Conservation (phyloP, 768 basidiomycete species). For the Gloeostereum incarnatum region DNA sequence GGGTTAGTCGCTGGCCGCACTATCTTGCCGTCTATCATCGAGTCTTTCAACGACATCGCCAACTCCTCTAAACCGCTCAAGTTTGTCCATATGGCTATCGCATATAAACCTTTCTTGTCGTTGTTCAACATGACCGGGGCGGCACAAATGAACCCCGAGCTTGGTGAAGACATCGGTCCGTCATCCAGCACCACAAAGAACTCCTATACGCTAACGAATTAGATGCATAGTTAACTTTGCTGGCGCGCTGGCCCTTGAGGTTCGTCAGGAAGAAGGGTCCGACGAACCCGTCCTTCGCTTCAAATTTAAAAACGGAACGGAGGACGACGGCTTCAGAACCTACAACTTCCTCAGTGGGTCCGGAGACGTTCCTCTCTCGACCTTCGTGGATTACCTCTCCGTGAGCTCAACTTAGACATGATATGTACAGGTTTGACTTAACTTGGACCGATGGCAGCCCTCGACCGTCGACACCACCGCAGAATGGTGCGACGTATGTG, state of each 20-base stretch:
- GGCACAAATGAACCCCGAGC: constrained; percentile 35
- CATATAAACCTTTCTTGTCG: constrained; percentile 74
- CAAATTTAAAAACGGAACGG: constrained; percentile 63
- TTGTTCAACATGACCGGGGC: constrained; percentile 71
- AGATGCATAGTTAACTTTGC: constrained; percentile 47
- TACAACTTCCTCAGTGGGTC: constrained; percentile 36
- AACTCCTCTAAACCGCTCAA: constrained; percentile 43
- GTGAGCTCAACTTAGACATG: constrained; percentile 13
- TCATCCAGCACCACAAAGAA: background rate
- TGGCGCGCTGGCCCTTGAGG: constrained; percentile 46
- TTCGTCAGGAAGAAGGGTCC: constrained; percentile 32
- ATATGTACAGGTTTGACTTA: constrained; percentile 1
- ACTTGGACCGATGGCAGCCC: constrained; percentile 27
- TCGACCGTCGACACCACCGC: constrained; percentile 39
- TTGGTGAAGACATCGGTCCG: constrained; percentile 54
- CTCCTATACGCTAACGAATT: background rate
- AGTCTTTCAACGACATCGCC: constrained; percentile 40
- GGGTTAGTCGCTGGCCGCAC: constrained; percentile 55
- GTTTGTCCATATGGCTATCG: constrained; percentile 47
- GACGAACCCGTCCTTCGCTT: constrained; percentile 47
- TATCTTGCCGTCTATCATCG: constrained; percentile 50
- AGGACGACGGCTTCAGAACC: constrained; percentile 31
- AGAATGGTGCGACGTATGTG: constrained; percentile 52
- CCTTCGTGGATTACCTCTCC: constrained; percentile 32
- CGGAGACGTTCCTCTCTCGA: constrained; percentile 45